phyloP scores from a whole-genome alignment of 805 yeast genomes.

The Scheffersomyces ergatensis region DNA sequence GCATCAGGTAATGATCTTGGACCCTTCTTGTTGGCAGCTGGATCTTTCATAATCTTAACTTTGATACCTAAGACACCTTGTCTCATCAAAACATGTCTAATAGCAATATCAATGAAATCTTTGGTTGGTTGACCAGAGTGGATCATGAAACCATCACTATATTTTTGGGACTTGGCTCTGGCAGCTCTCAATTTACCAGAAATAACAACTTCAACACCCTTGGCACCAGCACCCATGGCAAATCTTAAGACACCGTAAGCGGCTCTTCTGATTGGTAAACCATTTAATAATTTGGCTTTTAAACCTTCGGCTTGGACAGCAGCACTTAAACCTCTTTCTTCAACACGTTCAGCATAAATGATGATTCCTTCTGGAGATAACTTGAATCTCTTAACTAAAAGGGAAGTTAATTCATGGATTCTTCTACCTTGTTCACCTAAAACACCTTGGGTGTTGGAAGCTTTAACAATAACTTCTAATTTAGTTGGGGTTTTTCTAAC shows the following conservation, averaged over 20 bases:
- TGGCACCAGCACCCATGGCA: constrained; percentile 99
- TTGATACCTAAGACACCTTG: constrained; percentile 99
- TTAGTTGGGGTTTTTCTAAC: constrained; percentile 97
- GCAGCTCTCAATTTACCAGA: constrained; percentile 99
- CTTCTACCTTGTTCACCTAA: constrained; percentile 99
- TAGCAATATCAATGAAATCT: constrained; percentile 97
- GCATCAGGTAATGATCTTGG: constrained; percentile 94
- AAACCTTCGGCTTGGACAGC: constrained; percentile 99
- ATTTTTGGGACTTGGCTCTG: constrained; percentile 99
- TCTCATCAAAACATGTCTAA: constrained; percentile 99
- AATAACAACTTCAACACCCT: constrained; percentile 99
- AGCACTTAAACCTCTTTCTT: constrained; percentile 99
- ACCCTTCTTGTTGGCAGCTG: constrained; percentile 80
- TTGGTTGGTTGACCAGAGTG: constrained; percentile 99
- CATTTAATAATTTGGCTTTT: constrained; percentile 95
- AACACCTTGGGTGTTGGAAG: constrained; percentile 97
- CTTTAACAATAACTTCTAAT: constrained; percentile 98
- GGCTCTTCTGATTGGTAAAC: constrained; percentile 99
- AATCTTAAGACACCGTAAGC: constrained; percentile 99
- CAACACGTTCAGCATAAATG: constrained; percentile 98
- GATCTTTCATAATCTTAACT: constrained; percentile 99
- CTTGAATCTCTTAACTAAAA: constrained; percentile 98
- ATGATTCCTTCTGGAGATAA: constrained; percentile 89
- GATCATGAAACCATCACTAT: constrained; percentile 99
- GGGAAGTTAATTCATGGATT: constrained; percentile 96